phyloP scores from a whole-genome alignment of 2,329 filamentous ascomycete species.

The Botryotinia convoluta region DNA sequence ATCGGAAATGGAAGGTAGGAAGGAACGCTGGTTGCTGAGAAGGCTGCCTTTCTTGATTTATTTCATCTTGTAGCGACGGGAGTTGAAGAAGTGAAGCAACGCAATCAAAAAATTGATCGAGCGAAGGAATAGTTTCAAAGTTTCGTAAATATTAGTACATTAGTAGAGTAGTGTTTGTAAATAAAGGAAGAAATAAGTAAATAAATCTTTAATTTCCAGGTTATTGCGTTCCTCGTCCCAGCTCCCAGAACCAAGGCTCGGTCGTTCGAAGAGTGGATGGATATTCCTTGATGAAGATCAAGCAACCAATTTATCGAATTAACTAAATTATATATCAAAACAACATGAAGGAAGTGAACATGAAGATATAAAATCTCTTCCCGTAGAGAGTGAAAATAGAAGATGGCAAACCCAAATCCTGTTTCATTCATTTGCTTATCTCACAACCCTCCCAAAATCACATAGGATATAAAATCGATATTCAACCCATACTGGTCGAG shows the following conservation, averaged over 20 bases:
- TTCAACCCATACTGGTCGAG: constrained; percentile 2
- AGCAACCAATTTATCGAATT: neutral
- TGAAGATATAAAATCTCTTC: neutral
- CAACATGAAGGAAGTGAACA: neutral
- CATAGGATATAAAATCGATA: neutral
- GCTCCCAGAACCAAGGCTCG: constrained; percentile 5
- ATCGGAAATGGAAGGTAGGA: neutral
- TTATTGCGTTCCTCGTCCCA: constrained; percentile 5
- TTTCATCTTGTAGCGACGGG: neutral
- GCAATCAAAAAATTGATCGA: neutral
- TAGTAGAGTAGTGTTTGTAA: neutral
- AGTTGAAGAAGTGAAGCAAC: neutral
- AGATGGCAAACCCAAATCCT: neutral
- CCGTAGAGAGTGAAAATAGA: neutral
- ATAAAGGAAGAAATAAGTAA: neutral
- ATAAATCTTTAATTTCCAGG: constrained; percentile 8
- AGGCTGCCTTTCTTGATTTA: constrained; percentile 1
- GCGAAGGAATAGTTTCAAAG: neutral
- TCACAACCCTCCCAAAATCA: neutral
- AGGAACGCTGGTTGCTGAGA: neutral
- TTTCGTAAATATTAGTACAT: neutral
- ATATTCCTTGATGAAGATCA: constrained; percentile 13
- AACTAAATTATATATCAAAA: constrained; percentile 9
- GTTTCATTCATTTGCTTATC: constrained; percentile 1
- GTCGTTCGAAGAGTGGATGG: constrained; percentile 6